These are phyloP conservation scores for Fusarium globosum DNA, from an alignment of 2,329 filamentous ascomycete genomes.

Conservation along the genomic window DNA sequence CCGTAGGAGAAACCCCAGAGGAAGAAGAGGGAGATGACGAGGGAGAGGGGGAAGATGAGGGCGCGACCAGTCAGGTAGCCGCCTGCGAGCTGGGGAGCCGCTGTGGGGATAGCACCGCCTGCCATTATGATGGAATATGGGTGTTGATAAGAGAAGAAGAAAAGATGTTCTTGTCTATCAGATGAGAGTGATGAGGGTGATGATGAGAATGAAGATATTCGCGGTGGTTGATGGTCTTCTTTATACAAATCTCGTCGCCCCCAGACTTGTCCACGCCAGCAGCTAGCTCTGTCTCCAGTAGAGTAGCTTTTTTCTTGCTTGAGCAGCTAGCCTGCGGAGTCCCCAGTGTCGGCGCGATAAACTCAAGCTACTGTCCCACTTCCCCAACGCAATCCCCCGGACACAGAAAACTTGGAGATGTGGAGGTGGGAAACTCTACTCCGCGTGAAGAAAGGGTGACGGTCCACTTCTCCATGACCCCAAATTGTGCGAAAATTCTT, in stretches of 20 bases:
- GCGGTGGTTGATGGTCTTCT: constrained; percentile 6
- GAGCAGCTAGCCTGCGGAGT: neutral
- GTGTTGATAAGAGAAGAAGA: neutral
- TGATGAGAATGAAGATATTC: constrained; percentile 9
- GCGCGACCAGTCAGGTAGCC: constrained; percentile 41
- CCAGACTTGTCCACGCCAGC: neutral
- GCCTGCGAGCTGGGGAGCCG: constrained; percentile 38
- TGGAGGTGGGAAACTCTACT: constrained; percentile 8
- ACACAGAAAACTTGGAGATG: constrained; percentile 19
- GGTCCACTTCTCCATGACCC: constrained; percentile 24
- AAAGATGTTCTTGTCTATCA: constrained; percentile 10
- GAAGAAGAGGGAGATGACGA: constrained; percentile 63
- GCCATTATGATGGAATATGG: constrained; percentile 31
- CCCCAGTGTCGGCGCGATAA: constrained; percentile 4
- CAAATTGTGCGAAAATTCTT: constrained; percentile 11
- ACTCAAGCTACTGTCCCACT: constrained; percentile 18
- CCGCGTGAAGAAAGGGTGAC: neutral
- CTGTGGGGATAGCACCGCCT: constrained; percentile 36
- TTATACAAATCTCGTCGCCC: constrained; percentile 25
- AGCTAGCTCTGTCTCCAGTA: neutral
- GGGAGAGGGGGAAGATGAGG: constrained; percentile 68
- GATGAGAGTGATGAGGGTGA: constrained; percentile 17
- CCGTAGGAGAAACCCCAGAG: constrained; percentile 61
- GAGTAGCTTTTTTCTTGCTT: neutral
- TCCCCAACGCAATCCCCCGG: constrained; percentile 34